These are phyloP conservation scores for Pythium phragmitis DNA, from an alignment of 352 stramenopile species.

Conservation along the genomic window DNA sequence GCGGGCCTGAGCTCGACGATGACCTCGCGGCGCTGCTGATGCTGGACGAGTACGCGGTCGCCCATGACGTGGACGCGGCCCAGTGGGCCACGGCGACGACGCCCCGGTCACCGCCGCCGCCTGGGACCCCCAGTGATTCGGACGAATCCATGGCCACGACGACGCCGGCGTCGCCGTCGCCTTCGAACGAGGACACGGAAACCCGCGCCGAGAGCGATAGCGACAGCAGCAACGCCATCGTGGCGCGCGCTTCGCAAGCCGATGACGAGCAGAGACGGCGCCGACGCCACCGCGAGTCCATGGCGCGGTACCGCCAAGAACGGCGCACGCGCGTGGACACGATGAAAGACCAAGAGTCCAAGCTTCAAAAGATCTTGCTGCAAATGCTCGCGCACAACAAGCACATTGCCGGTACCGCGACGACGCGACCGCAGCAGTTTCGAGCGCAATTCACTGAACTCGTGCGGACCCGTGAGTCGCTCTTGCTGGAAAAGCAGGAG, in stretches of 20 bases:
- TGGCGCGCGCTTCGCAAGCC: not conserved
- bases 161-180: constrained; percentile 1
- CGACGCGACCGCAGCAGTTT: constrained; percentile 2
- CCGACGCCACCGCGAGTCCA: constrained; percentile 22
- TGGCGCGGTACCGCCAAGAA: constrained; percentile 25
- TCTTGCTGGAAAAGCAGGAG: constrained; percentile 15
- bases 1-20: constrained; percentile 16
- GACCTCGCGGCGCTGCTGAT: constrained; percentile 20
- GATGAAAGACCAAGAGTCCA: constrained; percentile 18
- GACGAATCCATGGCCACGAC: constrained; percentile 5
- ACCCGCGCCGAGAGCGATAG: constrained; percentile 2
- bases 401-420: constrained; percentile 3
- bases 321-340: constrained; percentile 19
- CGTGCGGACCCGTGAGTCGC: constrained; percentile 19
- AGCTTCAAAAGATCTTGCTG: constrained; percentile 17
- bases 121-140: constrained; percentile 1
- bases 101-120: not conserved
- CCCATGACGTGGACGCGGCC: constrained; percentile 13
- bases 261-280: constrained; percentile 9
- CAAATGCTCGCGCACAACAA: constrained; percentile 27
- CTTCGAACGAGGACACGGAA: constrained; percentile 1
- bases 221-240: not conserved
- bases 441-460: constrained; percentile 20
- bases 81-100: not conserved
- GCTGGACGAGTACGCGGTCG: constrained; percentile 23